Conservation (phyloP, 768 basidiomycete genomes). For the Gelatoporia subvermispora region DNA sequence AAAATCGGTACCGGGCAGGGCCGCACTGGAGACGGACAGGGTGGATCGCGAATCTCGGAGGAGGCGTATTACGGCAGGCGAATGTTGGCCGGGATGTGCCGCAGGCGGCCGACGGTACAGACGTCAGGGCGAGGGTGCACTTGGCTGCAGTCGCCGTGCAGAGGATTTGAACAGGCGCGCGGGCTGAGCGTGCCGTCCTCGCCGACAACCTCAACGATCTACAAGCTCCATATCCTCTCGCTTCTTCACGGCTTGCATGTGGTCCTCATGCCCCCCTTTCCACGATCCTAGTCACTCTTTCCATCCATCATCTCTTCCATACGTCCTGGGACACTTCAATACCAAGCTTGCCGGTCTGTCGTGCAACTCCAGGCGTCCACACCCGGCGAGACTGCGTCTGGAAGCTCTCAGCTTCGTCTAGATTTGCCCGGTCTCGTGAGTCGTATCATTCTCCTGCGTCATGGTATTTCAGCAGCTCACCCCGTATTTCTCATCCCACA, state of each 20-base stretch:
- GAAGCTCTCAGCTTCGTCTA: neutral
- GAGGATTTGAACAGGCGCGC: too few species aligned
- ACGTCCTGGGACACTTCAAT: neutral
- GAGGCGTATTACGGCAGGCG: constrained; percentile 1
- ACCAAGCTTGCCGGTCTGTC: too few species aligned
- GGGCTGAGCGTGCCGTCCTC: too few species aligned
- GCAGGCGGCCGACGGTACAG: neutral
- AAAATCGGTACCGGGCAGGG: too few species aligned
- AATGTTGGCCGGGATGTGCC: neutral
- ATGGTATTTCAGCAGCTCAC: neutral
- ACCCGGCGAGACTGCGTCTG: neutral
- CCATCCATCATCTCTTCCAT: neutral
- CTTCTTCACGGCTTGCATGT: neutral
- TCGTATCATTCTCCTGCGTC: neutral
- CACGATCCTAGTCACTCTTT: too few species aligned
- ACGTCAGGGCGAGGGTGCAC: neutral
- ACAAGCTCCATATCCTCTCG: neutral
- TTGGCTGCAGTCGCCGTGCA: too few species aligned
- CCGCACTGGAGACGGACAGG: too few species aligned
- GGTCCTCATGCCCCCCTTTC: too few species aligned
- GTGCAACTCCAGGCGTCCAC: neutral
- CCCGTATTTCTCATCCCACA: neutral
- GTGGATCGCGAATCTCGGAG: neutral
- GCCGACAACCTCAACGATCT: too few species aligned
- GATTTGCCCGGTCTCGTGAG: too few species aligned